These are phyloP conservation scores for Starmerella roubikii DNA, from an alignment of 805 yeast species.

Conservation along the genomic window DNA sequence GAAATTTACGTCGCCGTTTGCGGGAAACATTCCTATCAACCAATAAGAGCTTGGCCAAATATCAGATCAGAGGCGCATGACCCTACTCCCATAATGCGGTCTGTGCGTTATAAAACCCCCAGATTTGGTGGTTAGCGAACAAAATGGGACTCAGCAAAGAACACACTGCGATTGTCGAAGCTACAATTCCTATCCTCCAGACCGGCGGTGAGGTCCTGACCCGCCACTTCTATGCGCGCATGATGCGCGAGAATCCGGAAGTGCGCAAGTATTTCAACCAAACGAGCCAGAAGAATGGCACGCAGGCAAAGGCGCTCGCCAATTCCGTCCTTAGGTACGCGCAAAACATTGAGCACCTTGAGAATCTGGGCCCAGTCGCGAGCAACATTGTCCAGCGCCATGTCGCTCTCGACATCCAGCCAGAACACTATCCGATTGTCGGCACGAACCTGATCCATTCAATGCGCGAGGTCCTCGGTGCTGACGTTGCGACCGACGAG, in stretches of 20 bases:
- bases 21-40: too few species aligned
- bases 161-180: slow-evolving; percentile 16
- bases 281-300: slow-evolving; percentile 39
- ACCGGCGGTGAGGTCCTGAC: slow-evolving; percentile 43
- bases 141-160: slow-evolving; percentile 1
- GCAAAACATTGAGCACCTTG: slow-evolving; percentile 44
- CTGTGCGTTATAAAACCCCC: too few species aligned
- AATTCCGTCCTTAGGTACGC: slow-evolving; percentile 50
- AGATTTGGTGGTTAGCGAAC: too few species aligned
- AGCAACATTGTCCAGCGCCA: slow-evolving; percentile 51
- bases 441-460: slow-evolving; percentile 45
- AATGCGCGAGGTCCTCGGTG: slow-evolving; percentile 40
- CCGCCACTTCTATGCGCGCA: slow-evolving; percentile 37
- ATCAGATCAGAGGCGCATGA: too few species aligned
- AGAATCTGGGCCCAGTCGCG: slow-evolving; percentile 41
- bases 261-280: slow-evolving; percentile 49
- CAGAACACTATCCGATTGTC: slow-evolving; percentile 56
- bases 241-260: slow-evolving; percentile 42
- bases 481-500: slow-evolving; percentile 41
- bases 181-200: slow-evolving; percentile 40
- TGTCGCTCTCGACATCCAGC: slow-evolving; percentile 45
- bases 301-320: slow-evolving; percentile 54
- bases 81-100: too few species aligned
- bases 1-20: too few species aligned
- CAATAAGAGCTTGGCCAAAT: too few species aligned